Conservation (phyloP, 2,329 filamentous ascomycete genomes). For the Piedraia hortae region DNA sequence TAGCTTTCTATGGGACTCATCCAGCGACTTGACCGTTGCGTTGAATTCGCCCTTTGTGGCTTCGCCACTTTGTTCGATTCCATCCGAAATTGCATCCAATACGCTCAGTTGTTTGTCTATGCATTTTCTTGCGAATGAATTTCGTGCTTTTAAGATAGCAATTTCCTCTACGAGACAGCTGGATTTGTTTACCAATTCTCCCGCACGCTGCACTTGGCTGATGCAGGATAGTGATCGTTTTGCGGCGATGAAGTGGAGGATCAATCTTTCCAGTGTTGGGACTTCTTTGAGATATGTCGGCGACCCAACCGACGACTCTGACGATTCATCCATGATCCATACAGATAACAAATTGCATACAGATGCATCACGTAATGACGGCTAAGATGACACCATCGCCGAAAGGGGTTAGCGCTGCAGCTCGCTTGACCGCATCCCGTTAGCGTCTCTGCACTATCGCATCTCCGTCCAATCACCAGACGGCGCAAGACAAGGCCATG, state of each 20-base stretch:
- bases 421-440: no score
- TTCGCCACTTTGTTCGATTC: conserved; percentile 16
- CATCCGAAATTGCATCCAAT: conserved; percentile 17
- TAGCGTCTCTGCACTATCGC: conserved; percentile 1
- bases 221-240: conserved; percentile 73
- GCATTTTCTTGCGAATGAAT: conserved; percentile 16
- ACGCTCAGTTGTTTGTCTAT: conserved; percentile 19
- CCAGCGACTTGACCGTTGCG: conserved; percentile 20
- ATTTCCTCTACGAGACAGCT: conserved; percentile 52
- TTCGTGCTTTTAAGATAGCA: conserved; percentile 34
- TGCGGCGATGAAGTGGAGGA: conserved; percentile 58
- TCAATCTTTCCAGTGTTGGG: conserved; percentile 42
- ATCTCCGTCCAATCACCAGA: conserved; percentile 7
- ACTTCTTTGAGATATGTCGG: conserved; percentile 14
- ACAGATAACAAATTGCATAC: no score
- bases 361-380: conserved; percentile 43
- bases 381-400: background rate
- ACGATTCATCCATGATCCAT: no score
- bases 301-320: conserved; percentile 5
- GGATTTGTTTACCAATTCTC: conserved; percentile 56
- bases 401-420: conserved; percentile 29
- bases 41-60: conserved; percentile 19
- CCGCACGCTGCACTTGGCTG: conserved; percentile 55
- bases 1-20: conserved; percentile 36
- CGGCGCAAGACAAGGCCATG: conserved; percentile 8